These are phyloP conservation scores for Epichloe festucae DNA, from an alignment of 2,329 filamentous ascomycete species.

Conservation along the genomic window DNA sequence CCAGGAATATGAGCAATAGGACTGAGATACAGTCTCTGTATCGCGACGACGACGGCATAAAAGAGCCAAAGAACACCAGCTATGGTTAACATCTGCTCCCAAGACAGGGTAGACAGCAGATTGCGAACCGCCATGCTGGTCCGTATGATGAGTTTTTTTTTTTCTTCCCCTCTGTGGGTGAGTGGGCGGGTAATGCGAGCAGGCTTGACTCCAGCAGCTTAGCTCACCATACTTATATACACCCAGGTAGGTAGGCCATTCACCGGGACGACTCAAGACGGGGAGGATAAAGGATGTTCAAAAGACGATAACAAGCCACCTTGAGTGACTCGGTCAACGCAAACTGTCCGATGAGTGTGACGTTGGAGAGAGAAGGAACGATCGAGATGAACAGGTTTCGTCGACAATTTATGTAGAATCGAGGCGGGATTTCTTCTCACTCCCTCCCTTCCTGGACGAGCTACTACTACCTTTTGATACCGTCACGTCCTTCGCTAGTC, in stretches of 20 bases:
- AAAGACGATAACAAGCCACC: neutral
- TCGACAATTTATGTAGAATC: neutral
- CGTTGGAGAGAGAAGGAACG: neutral
- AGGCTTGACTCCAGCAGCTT: neutral
- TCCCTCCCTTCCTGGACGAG: neutral
- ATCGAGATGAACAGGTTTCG: neutral
- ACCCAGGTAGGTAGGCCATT: neutral
- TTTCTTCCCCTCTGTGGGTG: neutral
- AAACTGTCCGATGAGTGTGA: neutral
- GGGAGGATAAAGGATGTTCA: neutral
- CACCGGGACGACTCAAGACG: neutral
- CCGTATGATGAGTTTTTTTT: neutral
- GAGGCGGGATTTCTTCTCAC: neutral
- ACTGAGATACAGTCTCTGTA: slow-evolving; percentile 23
- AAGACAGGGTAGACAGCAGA: slow-evolving; percentile 11
- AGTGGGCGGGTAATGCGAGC: neutral
- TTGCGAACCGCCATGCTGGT: slow-evolving; percentile 9
- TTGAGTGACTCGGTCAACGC: neutral
- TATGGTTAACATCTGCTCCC: slow-evolving; percentile 14
- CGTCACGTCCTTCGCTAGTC: neutral
- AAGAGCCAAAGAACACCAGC: slow-evolving; percentile 15
- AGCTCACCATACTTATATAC: neutral
- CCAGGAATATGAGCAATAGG: slow-evolving; percentile 26
- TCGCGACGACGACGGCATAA: slow-evolving; percentile 16
- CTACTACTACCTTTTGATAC: neutral